Evolutionary conservation across 106 monocot genomes (phyloP).

Genomic region (Apostasia ramifera): DNA sequence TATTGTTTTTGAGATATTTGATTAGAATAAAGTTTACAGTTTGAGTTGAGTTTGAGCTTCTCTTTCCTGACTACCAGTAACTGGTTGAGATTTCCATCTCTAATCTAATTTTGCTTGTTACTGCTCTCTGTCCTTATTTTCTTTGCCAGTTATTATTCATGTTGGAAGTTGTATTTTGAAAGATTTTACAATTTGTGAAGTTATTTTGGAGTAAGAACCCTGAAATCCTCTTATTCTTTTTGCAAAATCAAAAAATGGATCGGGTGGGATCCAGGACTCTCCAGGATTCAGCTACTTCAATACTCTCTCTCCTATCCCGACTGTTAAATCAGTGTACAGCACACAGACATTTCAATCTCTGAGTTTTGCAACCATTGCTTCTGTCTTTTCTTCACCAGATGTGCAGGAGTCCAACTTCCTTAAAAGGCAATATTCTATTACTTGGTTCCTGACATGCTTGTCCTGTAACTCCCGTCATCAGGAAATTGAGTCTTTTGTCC

Average conservation of each 20-base stretch:
- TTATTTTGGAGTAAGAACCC: too few species aligned
- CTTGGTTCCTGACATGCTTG: neutral
- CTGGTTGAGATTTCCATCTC: too few species aligned
- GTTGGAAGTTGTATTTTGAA: too few species aligned
- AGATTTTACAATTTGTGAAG: too few species aligned
- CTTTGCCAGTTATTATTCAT: too few species aligned
- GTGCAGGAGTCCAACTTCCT: conserved; percentile 41
- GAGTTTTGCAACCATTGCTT: conserved; percentile 45
- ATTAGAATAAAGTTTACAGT: too few species aligned
- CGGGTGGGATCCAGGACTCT: conserved; percentile 49
- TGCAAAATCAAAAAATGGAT: neutral
- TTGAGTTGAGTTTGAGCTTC: too few species aligned
- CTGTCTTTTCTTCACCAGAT: conserved; percentile 77
- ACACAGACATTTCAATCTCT: conserved; percentile 46
- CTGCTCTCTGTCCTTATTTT: too few species aligned
- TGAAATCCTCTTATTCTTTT: too few species aligned
- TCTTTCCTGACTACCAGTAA: too few species aligned
- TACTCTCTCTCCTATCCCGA: conserved; percentile 72
- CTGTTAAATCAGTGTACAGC: conserved; percentile 48
- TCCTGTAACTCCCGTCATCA: neutral
- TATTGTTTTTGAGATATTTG: too few species aligned
- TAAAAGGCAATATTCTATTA: conserved; percentile 21
- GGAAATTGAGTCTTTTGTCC: neutral
- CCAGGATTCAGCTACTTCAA: conserved; percentile 77
- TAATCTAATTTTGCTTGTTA: too few species aligned